phyloP scores from a whole-genome alignment of 805 yeast genomes.

The Candida pseudoglaebosa region DNA sequence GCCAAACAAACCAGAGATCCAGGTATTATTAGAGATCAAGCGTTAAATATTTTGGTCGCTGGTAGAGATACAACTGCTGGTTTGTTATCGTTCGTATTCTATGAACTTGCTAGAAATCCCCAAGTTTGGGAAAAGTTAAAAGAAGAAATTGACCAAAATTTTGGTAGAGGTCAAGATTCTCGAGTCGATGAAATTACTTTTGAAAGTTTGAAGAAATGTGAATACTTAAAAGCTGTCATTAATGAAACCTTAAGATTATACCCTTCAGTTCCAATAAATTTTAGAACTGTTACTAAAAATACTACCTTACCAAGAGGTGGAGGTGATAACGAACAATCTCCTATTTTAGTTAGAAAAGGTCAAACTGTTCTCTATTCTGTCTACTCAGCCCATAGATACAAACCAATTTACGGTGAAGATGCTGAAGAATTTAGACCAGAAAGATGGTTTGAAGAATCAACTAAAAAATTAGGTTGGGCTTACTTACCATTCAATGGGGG shows the following conservation, averaged over 20 bases:
- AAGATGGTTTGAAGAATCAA: slow-evolving; percentile 39
- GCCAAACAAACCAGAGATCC: slow-evolving; percentile 35
- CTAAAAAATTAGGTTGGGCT: slow-evolving; percentile 41
- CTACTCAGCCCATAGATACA: slow-evolving; percentile 42
- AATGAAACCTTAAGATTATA: slow-evolving; percentile 32
- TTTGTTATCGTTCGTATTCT: slow-evolving; percentile 24
- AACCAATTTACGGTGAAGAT: slow-evolving; percentile 42
- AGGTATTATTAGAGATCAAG: slow-evolving; percentile 32
- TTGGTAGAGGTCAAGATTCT: slow-evolving; percentile 22
- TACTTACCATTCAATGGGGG: slow-evolving; percentile 55
- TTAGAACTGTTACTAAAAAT: slow-evolving; percentile 20
- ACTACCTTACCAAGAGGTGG: slow-evolving; percentile 29
- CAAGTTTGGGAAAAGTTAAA: slow-evolving; percentile 24
- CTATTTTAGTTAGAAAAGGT: slow-evolving; percentile 43
- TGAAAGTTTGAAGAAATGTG: slow-evolving; percentile 31
- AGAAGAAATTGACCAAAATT: slow-evolving; percentile 21
- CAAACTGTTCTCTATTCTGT: slow-evolving; percentile 38
- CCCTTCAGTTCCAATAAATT: slow-evolving; percentile 33
- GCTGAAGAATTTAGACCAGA: slow-evolving; percentile 45
- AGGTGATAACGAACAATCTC: slow-evolving; percentile 31
- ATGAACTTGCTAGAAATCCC: slow-evolving; percentile 31
- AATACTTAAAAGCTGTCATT: slow-evolving; percentile 25
- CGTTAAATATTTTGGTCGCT: slow-evolving; percentile 36
- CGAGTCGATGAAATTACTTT: slow-evolving; percentile 22
- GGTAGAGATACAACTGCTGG: slow-evolving; percentile 37